Evolutionary conservation across 2,329 filamentous ascomycete genomes (phyloP), one percentile per base, ranked within the genome.

Genomic region (Periconia macrospinosa): DNA sequence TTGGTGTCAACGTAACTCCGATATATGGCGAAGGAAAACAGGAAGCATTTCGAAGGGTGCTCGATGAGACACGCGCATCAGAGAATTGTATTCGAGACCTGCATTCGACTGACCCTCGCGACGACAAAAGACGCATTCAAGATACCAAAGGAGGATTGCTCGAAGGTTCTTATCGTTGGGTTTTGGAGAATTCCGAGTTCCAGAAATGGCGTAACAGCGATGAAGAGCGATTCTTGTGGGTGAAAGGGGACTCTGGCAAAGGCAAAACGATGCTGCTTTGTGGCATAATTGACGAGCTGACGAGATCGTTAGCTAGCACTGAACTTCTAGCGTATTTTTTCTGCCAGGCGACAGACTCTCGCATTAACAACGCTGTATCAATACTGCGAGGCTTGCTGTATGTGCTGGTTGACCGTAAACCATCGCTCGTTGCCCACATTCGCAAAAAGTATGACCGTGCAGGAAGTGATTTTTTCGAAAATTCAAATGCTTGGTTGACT

Each of bases 381-480:
- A 27, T 27, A 27, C 23, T 27, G 8, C 23, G 23, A 27, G 23
- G 23, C 23, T 27, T 27, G 23, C 11, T 37, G 33, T 37, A 37
- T n/a, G 11, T 37, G 33, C 33, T 37, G 11, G 33, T 37, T 3
- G 33, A n/a, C 33, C 33, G 15, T 13, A 13, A 37, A n/a, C 33
- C 33, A 5, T 37, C 33, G 6, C 33, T 37, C 11, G 15, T 37
- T n/a, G 11, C 33, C 3, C 33, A 37, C 11, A 37, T 37, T 10
- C 33, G 33, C 11, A n/a, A 13, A n/a, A 37, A 37, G 33, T 37
- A 37, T 13, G 33, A 37, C 33, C 33, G 15, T 10, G 5, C 33
- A 37, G 33, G 33, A 13, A 37, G 15, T 52, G 35, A 47, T 0
- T 53, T 76, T 0, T 81, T 82, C 49, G 65, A 77, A 30, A 19